Base-by-base conservation (phyloP, 2,329 filamentous ascomycete species). In the Colletotrichum lini region DNA sequence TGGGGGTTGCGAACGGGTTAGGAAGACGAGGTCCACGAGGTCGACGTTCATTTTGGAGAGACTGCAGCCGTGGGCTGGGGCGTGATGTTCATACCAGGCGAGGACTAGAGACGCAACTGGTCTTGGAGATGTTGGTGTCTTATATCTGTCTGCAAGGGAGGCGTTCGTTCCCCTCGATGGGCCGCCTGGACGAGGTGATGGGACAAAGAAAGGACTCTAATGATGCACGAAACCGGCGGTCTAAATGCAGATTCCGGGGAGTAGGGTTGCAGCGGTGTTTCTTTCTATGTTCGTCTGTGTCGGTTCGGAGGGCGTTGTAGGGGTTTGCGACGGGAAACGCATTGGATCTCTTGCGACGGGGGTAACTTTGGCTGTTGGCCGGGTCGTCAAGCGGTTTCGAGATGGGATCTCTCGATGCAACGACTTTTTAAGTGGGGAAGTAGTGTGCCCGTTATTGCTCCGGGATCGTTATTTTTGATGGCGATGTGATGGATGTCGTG, bases 21-120 rank as follows among this genome's bases (percentile, higher is more conserved):
- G 61, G 66, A 70, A 70, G 62, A 71, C 64, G 44, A 71, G 67
- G 58, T 75, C 73, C 38, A 64, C 12, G 5, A 75, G 65, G 52
- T 72, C 66, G 23, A 56, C 45, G 45, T 69, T 64, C 72, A 74
- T 74, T 23, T 60, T 70, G 60, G 35, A 53, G 4, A n/a, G 2
- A 26, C 9, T 42, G 47, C 10, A 9, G 45, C 44, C 21, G 38
- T 18, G 47, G 35, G 23, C 8, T 45, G 49, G 38, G 49, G n/a
- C 9, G 18, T 13, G 7, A 21, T 45, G 26, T 65, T 57, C 62
- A 49, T 65, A 65, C 62, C 62, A 47, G 52, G 47, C 35, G 21
- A 56, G 38, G 38, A 35, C 30, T 16, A 7, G 15, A 62, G 30
- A 40, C 21, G 15, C 30, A 3, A 6, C 10, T 40, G 23, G 2